phyloP scores from a whole-genome alignment of 129 eudicot genomes.

The Ambrosia trifida region DNA sequence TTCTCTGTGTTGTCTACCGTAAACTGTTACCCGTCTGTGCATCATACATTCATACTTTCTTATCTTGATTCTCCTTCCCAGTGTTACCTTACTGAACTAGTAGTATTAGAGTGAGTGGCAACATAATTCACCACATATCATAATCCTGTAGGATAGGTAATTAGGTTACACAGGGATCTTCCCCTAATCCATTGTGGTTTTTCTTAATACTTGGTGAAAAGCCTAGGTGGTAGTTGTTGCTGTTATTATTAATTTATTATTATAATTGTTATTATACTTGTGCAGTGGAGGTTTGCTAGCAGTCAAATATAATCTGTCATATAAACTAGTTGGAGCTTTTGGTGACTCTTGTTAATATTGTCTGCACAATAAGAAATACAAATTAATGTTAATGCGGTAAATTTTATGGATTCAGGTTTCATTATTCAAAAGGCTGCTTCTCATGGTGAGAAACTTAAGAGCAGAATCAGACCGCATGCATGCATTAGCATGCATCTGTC shows the following conservation, averaged over 20 bases:
- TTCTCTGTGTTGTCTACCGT: not conserved
- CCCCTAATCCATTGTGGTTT: not conserved
- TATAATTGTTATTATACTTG: not conserved
- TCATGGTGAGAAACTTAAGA: conserved; percentile 92
- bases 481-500: conserved; percentile 95
- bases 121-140: not conserved
- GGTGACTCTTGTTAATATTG: conserved; percentile 6
- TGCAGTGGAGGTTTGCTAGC: not conserved
- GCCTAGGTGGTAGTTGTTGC: not conserved
- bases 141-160: not conserved
- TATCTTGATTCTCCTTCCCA: not conserved
- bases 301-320: not conserved
- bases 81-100: not conserved
- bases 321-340: conserved; percentile 14
- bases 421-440: conserved; percentile 85
- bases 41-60: not conserved
- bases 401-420: conserved; percentile 57
- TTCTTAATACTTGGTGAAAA: not conserved
- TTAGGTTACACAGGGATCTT: not conserved
- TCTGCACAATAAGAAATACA: conserved; percentile 7
- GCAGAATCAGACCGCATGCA: conserved; percentile 99
- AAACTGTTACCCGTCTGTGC: not conserved
- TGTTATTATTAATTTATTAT: no score
- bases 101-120: not conserved
- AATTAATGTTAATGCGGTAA: conserved; percentile 18